Evolutionary conservation across 768 basidiomycete species (phyloP), one percentile per base, ranked within the genome.

Genomic region (Lactarius quietus): DNA sequence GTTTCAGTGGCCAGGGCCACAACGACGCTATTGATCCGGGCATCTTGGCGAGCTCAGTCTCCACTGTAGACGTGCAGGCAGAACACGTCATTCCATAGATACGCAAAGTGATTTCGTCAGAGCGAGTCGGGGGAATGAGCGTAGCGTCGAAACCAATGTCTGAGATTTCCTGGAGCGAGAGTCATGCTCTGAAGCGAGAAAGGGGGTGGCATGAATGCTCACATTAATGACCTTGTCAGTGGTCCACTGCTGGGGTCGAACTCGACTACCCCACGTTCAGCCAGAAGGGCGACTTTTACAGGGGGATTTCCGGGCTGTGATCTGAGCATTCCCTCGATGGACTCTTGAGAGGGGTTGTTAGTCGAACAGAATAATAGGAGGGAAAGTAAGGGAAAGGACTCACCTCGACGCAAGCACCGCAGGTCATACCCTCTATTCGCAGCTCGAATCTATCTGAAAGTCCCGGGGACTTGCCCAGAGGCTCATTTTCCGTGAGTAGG

Each of bases 61-160:
- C 92, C 58, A 96, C 83, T 15, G 89, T 83, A 26, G 84, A 83
- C 3, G 87, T 89, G 71, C 93, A 95, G 10, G 91, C 84, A 23
- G 88, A 85, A 72, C 90, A 93, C 35, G 89, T 94, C 94, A 96
- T 95, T n/a, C 93, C 94, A 73, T 90, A 95, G 73, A 96, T 83
- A 38, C 88, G 86, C 28, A 96, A 81, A 15, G 83, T 87, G 59
- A 94, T 81, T 1, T 80, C 79, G 71, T 95, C 92, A 6, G 84
- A 80, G 23, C 84, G 82, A 51, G 80, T 74, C 2, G 84, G 80
- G 0, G 88, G 88, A 56, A 96, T 86, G 59, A 86, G 79, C 0
- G 88, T 84, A 2, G 94, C 92, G 74, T 93, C 94, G 72, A 97
- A 97, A 10, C 94, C 94, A 62, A 95, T 88, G 76, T 95, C 93